Percentiles rank a stretch among this genome's conserved stretches.
These are phyloP conservation scores for Citrus australasica DNA, from an alignment of 345 rosid genomes.

Conservation along the genomic window DNA sequence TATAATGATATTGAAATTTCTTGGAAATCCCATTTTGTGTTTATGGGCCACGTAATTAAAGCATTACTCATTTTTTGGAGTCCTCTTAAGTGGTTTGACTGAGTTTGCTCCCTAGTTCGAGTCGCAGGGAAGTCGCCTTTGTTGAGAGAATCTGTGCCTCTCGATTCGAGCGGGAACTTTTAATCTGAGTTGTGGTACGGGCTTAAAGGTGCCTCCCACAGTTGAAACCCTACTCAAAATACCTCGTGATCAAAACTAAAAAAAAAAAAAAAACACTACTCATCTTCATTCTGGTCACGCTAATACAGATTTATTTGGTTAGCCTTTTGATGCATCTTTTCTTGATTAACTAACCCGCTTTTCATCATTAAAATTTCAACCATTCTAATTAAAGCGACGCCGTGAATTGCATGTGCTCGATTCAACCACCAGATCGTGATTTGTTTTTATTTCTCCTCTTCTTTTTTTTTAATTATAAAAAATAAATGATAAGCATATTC, in stretches of 20 bases:
- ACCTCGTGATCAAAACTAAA: too few relatives aligned
- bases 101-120: too few relatives aligned
- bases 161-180: too few relatives aligned
- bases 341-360: conserved; percentile 1
- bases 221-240: too few relatives aligned
- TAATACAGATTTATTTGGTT: not conserved
- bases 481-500: too few relatives aligned
- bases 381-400: not conserved
- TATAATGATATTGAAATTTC: not conserved
- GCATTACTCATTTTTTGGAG: too few relatives aligned
- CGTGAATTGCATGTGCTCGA: not conserved
- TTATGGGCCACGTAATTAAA: not conserved
- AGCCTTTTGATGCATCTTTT: not conserved
- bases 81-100: too few relatives aligned
- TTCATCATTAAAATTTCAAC: not conserved
- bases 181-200: too few relatives aligned
- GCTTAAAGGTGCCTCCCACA: too few relatives aligned
- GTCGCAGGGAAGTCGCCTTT: too few relatives aligned
- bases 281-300: not conserved
- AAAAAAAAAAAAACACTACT: not conserved
- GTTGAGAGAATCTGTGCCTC: too few relatives aligned
- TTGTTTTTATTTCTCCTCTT: not conserved
- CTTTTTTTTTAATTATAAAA: not conserved
- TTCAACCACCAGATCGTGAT: not conserved
- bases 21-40: not conserved